These are phyloP conservation scores for Curvularia sp. DNA, from an alignment of 2,329 filamentous ascomycete genomes.

Conservation along the genomic window DNA sequence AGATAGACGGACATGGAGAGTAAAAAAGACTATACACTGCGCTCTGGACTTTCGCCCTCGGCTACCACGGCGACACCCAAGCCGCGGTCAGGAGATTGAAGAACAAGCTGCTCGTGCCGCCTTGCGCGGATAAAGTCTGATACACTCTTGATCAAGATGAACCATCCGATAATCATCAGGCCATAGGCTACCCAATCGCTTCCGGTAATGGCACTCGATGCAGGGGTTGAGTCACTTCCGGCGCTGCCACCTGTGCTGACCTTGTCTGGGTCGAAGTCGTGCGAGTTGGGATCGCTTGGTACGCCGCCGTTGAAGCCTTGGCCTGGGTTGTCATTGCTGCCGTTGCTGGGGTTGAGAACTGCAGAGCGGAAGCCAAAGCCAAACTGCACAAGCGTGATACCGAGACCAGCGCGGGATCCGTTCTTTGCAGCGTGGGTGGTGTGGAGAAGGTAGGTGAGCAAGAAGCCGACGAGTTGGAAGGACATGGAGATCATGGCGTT, in stretches of 20 bases:
- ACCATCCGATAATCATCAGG: constrained; percentile 98
- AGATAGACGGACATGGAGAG: not conserved
- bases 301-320: constrained; percentile 62
- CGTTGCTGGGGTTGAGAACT: constrained; percentile 38
- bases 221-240: constrained; percentile 41
- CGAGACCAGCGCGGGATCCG: constrained; percentile 90
- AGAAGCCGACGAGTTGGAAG: constrained; percentile 95
- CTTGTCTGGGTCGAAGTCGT: constrained; percentile 80
- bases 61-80: constrained; percentile 85
- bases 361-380: constrained; percentile 90
- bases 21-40: constrained; percentile 50
- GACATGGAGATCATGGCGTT: constrained; percentile 95
- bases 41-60: constrained; percentile 80
- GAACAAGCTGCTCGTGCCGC: constrained; percentile 88
- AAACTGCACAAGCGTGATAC: constrained; percentile 94
- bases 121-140: constrained; percentile 88
- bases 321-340: constrained; percentile 57
- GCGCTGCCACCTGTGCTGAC: constrained; percentile 55
- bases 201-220: constrained; percentile 66
- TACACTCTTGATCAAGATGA: constrained; percentile 92
- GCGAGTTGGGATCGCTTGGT: constrained; percentile 86
- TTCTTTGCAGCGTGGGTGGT: constrained; percentile 98
- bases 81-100: constrained; percentile 90
- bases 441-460: constrained; percentile 96
- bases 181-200: constrained; percentile 91